Evolutionary conservation across 495 filamentous ascomycete genomes (phyloP).

Genomic region (Neurospora sp.): DNA sequence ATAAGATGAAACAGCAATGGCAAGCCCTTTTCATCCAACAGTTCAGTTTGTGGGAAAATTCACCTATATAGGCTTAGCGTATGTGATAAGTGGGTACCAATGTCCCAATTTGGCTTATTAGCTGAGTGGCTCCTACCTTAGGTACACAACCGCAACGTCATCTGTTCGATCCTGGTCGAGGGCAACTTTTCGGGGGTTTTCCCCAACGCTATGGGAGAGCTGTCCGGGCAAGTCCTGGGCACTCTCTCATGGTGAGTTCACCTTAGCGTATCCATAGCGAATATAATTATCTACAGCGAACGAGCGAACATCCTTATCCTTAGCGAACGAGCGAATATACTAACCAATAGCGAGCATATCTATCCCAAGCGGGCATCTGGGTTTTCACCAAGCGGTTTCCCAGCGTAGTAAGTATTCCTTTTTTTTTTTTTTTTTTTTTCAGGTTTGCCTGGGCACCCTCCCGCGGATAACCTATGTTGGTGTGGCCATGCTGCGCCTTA

Average conservation of each 20-base stretch:
- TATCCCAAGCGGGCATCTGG: not conserved
- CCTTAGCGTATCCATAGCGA: not conserved
- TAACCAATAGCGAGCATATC: not conserved
- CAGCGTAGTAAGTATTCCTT: not conserved
- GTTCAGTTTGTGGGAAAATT: not conserved
- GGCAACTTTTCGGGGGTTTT: not conserved
- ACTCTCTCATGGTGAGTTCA: not conserved
- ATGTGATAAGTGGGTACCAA: not conserved
- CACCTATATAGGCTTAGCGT: not conserved
- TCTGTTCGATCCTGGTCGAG: not conserved
- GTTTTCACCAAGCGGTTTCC: not conserved
- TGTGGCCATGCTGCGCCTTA: not conserved
- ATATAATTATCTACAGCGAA: not conserved
- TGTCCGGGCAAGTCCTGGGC: not conserved
- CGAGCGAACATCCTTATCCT: no score
- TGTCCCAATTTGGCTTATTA: not conserved
- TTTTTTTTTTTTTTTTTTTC: not conserved
- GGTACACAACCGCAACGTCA: not conserved
- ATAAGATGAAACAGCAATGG: not conserved
- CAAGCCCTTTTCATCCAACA: not conserved
- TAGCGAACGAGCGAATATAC: not conserved
- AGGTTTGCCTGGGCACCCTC: not conserved
- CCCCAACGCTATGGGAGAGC: not conserved
- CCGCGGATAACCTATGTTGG: not conserved
- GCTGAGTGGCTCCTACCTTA: not conserved